Base-by-base conservation (phyloP, 352 stramenopile genomes). In the Globisporangium rhizosaccharum region DNA sequence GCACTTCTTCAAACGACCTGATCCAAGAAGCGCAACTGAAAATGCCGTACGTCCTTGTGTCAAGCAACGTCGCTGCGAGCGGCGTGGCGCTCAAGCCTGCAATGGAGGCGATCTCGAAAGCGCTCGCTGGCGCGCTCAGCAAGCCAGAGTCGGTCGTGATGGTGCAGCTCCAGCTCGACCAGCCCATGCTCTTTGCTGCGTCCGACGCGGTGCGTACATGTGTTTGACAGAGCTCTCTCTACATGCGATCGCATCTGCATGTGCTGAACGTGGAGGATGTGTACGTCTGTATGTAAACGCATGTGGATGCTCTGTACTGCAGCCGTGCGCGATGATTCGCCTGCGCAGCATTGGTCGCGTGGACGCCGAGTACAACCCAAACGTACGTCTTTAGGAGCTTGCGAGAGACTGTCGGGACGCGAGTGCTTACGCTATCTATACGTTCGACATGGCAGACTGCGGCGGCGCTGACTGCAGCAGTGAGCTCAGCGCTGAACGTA, bases 131-230 rank as follows among this genome's bases (percentile, higher is more conserved):
- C 4, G 76, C 73, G 26, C 54, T 87, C 30, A 76, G 56, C 56
- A 84, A 85, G 67, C 70, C 74, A 11, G 74, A 87, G 66, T 48
- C 75, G 46, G 62, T 72, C 39, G 73, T 87, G 52, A 87, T 87
- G 76, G 76, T 79, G 53, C 71, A 82, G 23, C 48, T 87, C 46
- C 65, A 66, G 44, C 57, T 87, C 57, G 72, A 82, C 59, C 75
- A 70, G 55, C 61, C 66, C 23, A 84, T 87, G 72, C 41, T 82
- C 33, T 87, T 85, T 62, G 65, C 76, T 18, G 72, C 57, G 17
- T 73, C 76, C 3, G 70, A 78, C 59, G 72, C 65, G 23, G 76
- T 87, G 39, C 51, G 75, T 65, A 36, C 33, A 12, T 28, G 23
- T 23, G 12, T 11, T 5, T 51, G 20, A 23, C 4, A 0, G 10